A percentile compares a stretch with the other conserved stretches of the same genome.
phyloP scores from a whole-genome alignment of 345 rosid species.

The Euphorbia pulcherrima region DNA sequence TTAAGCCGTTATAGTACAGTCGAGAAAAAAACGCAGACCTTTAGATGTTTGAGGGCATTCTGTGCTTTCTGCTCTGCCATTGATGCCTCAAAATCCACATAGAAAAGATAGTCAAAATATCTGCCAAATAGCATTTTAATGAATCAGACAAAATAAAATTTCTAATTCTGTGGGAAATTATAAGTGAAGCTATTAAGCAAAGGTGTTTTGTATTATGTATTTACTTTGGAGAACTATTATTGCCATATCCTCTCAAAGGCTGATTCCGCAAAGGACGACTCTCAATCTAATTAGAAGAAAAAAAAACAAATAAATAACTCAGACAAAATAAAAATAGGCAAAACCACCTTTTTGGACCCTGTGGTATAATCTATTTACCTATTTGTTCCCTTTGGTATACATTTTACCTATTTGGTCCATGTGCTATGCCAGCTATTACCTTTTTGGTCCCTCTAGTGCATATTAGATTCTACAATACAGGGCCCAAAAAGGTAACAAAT shows the following conservation, averaged over 20 bases:
- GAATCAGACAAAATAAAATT: background rate
- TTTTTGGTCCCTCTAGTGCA: too few species aligned
- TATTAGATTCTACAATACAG: too few species aligned
- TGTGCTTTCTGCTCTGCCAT: constrained; percentile 93
- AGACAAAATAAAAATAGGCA: background rate
- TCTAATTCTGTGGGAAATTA: background rate
- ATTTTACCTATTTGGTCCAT: too few species aligned
- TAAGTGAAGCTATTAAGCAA: background rate
- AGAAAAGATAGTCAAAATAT: constrained; percentile 84
- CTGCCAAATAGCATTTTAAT: constrained; percentile 32
- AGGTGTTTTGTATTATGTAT: constrained; percentile 20
- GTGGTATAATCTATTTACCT: too few species aligned
- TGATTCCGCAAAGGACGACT: constrained; percentile 83
- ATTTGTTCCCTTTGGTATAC: too few species aligned
- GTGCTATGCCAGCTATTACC: too few species aligned
- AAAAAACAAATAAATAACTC: background rate
- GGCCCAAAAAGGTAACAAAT: too few species aligned
- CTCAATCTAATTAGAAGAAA: constrained; percentile 59
- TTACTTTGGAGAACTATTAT: constrained; percentile 50
- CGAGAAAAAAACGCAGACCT: constrained; percentile 36
- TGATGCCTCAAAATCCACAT: constrained; percentile 95
- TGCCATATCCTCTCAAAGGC: constrained; percentile 51
- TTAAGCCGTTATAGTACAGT: background rate
- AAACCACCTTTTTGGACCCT: too few species aligned
- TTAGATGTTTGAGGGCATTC: constrained; percentile 80